These are phyloP conservation scores for Trichosporon sp. DNA, from an alignment of 1,284 basidiomycete genomes.

Conservation along the genomic window DNA sequence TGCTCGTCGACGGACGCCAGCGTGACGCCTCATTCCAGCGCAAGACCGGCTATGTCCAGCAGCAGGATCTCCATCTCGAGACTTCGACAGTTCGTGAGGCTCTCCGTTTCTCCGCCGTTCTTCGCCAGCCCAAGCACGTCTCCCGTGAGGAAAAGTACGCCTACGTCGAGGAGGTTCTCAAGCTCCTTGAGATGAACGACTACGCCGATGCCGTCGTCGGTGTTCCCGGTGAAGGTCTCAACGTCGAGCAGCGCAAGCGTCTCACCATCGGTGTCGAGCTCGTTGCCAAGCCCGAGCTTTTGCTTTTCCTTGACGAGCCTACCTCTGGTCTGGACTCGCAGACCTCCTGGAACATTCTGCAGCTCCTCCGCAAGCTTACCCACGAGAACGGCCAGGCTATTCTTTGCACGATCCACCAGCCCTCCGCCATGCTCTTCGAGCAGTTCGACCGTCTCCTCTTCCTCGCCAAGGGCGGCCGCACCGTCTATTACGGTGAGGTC, in stretches of 20 bases:
- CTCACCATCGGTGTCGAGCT: conserved; percentile 70
- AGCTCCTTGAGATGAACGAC: conserved; percentile 35
- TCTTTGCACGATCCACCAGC: conserved; percentile 58
- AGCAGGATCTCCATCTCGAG: conserved; percentile 75
- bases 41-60: conserved; percentile 70
- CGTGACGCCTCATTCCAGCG: conserved; percentile 70
- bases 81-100: conserved; percentile 79
- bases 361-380: conserved; percentile 37
- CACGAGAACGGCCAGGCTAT: conserved; percentile 71
- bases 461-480: conserved; percentile 54
- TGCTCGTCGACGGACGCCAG: conserved; percentile 73
- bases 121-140: conserved; percentile 73
- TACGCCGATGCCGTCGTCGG: conserved; percentile 50
- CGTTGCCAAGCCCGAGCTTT: conserved; percentile 53
- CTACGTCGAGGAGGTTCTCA: conserved; percentile 58
- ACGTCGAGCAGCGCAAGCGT: conserved; percentile 52
- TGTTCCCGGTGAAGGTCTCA: conserved; percentile 56
- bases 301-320: conserved; percentile 58
- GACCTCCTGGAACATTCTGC: conserved; percentile 35
- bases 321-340: conserved; percentile 45
- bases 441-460: conserved; percentile 53
- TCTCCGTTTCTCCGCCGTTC: conserved; percentile 74
- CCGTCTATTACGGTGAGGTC: conserved; percentile 43
- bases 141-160: conserved; percentile 53
- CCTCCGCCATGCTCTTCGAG: conserved; percentile 54